Conservation (phyloP, 1,284 basidiomycete genomes). For the Leccinum subrobustum region DNA sequence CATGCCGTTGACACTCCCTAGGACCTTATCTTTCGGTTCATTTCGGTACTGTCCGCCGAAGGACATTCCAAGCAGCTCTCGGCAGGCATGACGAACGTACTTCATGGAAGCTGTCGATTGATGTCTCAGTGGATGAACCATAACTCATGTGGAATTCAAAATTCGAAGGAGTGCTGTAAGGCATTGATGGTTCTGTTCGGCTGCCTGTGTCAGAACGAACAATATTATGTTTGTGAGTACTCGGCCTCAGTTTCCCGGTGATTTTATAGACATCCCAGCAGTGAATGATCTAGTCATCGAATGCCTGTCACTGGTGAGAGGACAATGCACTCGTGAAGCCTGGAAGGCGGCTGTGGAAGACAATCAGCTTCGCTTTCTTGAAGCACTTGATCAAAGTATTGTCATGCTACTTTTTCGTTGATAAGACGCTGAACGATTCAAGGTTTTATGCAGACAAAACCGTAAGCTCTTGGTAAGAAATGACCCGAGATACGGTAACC, state of each 20-base stretch:
- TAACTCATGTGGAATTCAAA: constrained; percentile 28
- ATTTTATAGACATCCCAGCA: constrained; percentile 19
- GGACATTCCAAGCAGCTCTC: constrained; percentile 16
- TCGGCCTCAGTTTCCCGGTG: neutral
- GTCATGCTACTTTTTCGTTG: neutral
- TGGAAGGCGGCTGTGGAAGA: constrained; percentile 24
- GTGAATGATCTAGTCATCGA: constrained; percentile 45
- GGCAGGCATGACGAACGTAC: constrained; percentile 15
- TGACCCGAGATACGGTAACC: neutral
- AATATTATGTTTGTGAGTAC: constrained; percentile 30
- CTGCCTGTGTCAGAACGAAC: constrained; percentile 25
- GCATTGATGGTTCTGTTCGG: constrained; percentile 38
- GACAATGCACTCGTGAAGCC: constrained; percentile 18
- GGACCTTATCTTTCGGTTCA: constrained; percentile 27
- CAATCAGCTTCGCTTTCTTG: constrained; percentile 9
- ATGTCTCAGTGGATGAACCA: constrained; percentile 26
- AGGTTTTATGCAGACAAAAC: constrained; percentile 20
- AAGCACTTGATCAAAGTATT: constrained; percentile 23
- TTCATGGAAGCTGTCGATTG: constrained; percentile 21
- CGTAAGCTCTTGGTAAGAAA: constrained; percentile 15
- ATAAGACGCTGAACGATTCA: constrained; percentile 6
- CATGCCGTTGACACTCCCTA: constrained; percentile 16
- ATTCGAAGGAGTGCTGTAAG: constrained; percentile 33
- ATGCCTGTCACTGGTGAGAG: constrained; percentile 25
- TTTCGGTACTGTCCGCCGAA: constrained; percentile 17